phyloP scores from a whole-genome alignment of 805 yeast genomes.

The Danielia oregonensis region DNA sequence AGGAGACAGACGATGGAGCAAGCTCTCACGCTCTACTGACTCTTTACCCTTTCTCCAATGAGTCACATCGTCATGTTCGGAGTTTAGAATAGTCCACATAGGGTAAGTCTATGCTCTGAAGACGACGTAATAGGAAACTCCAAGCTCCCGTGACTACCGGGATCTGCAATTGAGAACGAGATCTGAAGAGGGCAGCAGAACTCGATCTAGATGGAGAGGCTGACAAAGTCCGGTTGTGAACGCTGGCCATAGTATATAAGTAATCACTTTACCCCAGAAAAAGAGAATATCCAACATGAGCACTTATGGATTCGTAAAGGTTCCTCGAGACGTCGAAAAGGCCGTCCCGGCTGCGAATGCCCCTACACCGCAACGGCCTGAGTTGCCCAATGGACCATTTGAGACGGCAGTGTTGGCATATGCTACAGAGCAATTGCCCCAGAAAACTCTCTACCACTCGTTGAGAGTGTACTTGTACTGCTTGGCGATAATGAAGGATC shows the following conservation, averaged over 20 bases:
- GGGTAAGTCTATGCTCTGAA: too few relatives aligned
- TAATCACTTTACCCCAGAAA: not conserved
- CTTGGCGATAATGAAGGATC: constrained; percentile 27
- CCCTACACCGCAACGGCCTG: constrained; percentile 21
- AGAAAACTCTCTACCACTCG: constrained; percentile 25
- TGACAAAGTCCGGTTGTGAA: too few relatives aligned
- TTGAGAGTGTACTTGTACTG: constrained; percentile 29
- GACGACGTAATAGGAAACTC: too few relatives aligned
- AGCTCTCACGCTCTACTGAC: too few relatives aligned
- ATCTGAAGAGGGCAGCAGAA: too few relatives aligned
- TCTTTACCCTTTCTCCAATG: too few relatives aligned
- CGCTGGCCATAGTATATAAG: not conserved
- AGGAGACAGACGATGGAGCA: too few relatives aligned
- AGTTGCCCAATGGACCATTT: constrained; percentile 19
- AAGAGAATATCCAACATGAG: constrained; percentile 13
- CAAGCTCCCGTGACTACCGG: too few relatives aligned
- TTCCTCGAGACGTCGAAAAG: constrained; percentile 22
- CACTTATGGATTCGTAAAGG: constrained; percentile 28
- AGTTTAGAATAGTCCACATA: too few relatives aligned
- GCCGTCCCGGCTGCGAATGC: constrained; percentile 22
- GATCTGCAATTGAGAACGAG: too few relatives aligned
- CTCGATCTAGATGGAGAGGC: too few relatives aligned
- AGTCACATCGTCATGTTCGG: too few relatives aligned
- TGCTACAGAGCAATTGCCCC: constrained; percentile 20
- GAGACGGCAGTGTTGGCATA: constrained; percentile 19